Evolutionary conservation across 1,139 yeast genomes (phyloP).

Genomic region (Candida buenavistaensis): DNA sequence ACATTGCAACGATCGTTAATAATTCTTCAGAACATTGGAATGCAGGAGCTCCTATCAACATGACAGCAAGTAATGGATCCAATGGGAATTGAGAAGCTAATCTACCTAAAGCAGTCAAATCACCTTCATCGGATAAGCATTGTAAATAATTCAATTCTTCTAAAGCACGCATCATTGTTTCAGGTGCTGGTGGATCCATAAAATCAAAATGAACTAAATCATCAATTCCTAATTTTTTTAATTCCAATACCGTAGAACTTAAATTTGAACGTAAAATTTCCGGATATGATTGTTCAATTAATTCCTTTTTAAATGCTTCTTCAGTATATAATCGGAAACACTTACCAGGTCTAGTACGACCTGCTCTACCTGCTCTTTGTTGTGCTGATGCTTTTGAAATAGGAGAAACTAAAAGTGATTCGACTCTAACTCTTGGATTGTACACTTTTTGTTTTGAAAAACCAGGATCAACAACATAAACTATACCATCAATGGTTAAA

Average conservation of each 20-base stretch:
- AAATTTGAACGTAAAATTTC: constrained; percentile 90
- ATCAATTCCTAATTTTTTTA: constrained; percentile 91
- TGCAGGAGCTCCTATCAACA: constrained; percentile 85
- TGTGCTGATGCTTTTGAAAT: constrained; percentile 97
- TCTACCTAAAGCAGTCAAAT: constrained; percentile 84
- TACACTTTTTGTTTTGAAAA: constrained; percentile 95
- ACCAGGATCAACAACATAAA: constrained; percentile 96
- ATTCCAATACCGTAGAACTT: constrained; percentile 87
- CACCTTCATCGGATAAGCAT: constrained; percentile 91
- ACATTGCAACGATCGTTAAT: constrained; percentile 82
- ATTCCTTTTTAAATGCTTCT: constrained; percentile 91
- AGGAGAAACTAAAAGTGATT: constrained; percentile 90
- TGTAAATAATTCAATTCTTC: constrained; percentile 90
- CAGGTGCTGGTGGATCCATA: constrained; percentile 99
- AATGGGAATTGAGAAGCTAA: constrained; percentile 90
- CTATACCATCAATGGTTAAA: constrained; percentile 95
- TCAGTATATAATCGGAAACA: constrained; percentile 96
- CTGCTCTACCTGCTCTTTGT: constrained; percentile 99
- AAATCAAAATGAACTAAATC: constrained; percentile 97
- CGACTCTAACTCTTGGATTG: constrained; percentile 95
- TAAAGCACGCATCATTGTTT: constrained; percentile 98
- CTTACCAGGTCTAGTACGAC: constrained; percentile 98
- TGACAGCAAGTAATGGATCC: constrained; percentile 93
- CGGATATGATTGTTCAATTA: constrained; percentile 93
- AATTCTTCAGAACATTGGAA: constrained; percentile 88